A percentile compares a stretch with the other conserved stretches of the same genome.
These are phyloP conservation scores for Salix udensis DNA, from an alignment of 345 rosid genomes.

Conservation along the genomic window DNA sequence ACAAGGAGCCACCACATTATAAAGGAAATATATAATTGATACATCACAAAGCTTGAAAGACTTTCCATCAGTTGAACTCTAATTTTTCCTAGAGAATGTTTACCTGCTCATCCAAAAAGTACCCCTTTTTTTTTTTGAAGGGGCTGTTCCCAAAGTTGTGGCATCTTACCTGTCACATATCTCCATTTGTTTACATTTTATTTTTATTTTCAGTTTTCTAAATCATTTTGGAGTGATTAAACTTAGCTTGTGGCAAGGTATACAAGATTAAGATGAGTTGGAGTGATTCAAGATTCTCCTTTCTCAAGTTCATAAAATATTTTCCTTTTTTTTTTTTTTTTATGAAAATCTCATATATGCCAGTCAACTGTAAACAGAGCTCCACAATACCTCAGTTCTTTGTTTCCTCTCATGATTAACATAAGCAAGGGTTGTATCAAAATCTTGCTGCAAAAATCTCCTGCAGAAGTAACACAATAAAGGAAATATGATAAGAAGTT, in stretches of 20 bases:
- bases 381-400: conserved; percentile 58
- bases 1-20: not conserved
- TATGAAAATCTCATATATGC: not conserved
- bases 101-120: too few relatives aligned
- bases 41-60: not conserved
- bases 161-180: not conserved
- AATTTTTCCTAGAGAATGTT: not conserved
- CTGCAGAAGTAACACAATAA: conserved; percentile 40
- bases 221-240: not conserved
- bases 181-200: not conserved
- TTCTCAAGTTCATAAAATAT: not conserved
- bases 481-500: not conserved
- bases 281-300: not conserved
- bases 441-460: conserved; percentile 89
- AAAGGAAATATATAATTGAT: not conserved
- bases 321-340: not conserved
- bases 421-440: conserved; percentile 85
- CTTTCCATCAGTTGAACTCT: not conserved
- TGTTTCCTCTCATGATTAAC: conserved; percentile 89
- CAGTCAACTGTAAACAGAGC: conserved; percentile 9
- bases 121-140: too few relatives aligned
- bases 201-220: not conserved
- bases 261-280: not conserved
- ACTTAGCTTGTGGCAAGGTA: too few relatives aligned
- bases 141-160: not conserved